phyloP scores from a whole-genome alignment of 148 eudicot genomes.

The Persicaria maculosa region DNA sequence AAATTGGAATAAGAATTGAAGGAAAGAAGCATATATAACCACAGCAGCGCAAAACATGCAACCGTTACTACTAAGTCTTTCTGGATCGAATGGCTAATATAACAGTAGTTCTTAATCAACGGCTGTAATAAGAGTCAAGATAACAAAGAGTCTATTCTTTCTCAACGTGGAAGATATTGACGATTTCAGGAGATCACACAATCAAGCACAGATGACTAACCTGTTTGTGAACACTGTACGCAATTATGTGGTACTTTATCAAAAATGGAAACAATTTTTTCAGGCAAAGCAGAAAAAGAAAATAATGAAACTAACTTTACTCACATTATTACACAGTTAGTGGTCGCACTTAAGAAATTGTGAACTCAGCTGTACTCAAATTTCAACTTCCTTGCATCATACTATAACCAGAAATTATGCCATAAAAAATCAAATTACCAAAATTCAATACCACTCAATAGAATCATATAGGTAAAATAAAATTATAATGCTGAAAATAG shows the following conservation, averaged over 20 bases:
- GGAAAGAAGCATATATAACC: conserved; percentile 6
- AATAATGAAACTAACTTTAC: neutral
- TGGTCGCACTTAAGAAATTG: neutral
- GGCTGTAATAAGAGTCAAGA: conserved; percentile 6
- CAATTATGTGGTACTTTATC: neutral
- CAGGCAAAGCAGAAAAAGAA: neutral
- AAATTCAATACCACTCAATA: neutral
- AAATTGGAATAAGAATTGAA: neutral
- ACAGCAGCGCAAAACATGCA: neutral
- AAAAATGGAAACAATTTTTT: neutral
- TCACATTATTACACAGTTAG: neutral
- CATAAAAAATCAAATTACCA: neutral
- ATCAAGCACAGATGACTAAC: neutral
- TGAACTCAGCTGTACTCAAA: neutral
- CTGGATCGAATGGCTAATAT: neutral
- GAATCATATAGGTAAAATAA: neutral
- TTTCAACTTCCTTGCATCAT: neutral
- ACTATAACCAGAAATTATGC: neutral
- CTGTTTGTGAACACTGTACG: neutral
- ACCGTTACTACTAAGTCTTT: neutral
- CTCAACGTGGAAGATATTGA: conserved; percentile 9
- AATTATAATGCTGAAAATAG: neutral
- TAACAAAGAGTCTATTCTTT: neutral
- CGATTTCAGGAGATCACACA: conserved; percentile 2
- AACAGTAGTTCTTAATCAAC: neutral